Conservation (phyloP, 805 yeast genomes). For the Saturnispora zaruensis region DNA sequence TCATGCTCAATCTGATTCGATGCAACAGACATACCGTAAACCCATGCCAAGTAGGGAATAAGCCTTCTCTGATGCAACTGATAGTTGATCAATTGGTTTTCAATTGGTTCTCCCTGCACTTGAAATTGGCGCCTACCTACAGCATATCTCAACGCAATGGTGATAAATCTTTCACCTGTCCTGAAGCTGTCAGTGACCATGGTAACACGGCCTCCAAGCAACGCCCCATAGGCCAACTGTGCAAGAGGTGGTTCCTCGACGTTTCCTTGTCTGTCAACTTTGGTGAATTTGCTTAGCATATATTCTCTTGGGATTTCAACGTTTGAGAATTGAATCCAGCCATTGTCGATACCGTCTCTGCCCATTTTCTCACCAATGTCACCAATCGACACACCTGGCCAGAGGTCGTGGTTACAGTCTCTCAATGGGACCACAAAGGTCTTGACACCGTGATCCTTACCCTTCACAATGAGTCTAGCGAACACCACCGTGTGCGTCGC, state of each 20-base stretch:
- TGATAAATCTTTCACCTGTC: constrained; percentile 66
- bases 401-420: constrained; percentile 60
- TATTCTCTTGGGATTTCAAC: constrained; percentile 78
- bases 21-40: constrained; percentile 68
- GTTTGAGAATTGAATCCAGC: constrained; percentile 87
- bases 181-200: constrained; percentile 85
- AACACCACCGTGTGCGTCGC: constrained; percentile 82
- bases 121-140: constrained; percentile 84
- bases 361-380: constrained; percentile 97
- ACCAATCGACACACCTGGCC: constrained; percentile 78
- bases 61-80: constrained; percentile 84
- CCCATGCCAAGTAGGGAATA: constrained; percentile 73
- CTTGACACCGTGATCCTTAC: constrained; percentile 86
- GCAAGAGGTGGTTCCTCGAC: constrained; percentile 78
- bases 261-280: constrained; percentile 57
- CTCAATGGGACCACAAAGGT: constrained; percentile 87
- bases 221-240: constrained; percentile 80
- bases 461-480: constrained; percentile 74
- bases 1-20: constrained; percentile 51
- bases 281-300: constrained; percentile 74
- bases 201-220: constrained; percentile 79
- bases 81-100: constrained; percentile 74
- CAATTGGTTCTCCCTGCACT: constrained; percentile 36
- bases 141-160: constrained; percentile 84
- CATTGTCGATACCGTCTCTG: constrained; percentile 90